These are phyloP conservation scores for Xylaria palmicola DNA, from an alignment of 495 filamentous ascomycete species.

Conservation along the genomic window DNA sequence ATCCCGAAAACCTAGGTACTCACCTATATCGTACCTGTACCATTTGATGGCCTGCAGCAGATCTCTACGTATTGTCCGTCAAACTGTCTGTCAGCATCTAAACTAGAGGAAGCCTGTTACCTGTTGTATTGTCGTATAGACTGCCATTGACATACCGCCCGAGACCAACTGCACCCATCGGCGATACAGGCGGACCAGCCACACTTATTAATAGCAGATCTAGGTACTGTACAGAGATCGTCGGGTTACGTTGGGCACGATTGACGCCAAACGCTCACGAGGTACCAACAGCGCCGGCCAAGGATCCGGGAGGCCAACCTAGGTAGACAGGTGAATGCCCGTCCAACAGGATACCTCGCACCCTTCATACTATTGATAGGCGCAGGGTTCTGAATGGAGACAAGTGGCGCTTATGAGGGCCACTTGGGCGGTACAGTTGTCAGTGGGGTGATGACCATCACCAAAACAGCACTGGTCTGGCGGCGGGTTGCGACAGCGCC, in stretches of 20 bases:
- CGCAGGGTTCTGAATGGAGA: conserved; percentile 29
- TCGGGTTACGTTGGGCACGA: conserved; percentile 11
- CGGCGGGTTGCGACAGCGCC: not conserved
- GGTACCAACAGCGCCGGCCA: not conserved
- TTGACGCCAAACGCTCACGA: not conserved
- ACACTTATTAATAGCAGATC: not conserved
- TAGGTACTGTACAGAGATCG: not conserved
- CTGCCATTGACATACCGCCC: not conserved
- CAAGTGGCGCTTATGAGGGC: conserved; percentile 33
- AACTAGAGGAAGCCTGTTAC: not conserved
- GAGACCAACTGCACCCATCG: conserved; percentile 1
- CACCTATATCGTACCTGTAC: not conserved
- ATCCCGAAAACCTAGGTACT: not conserved
- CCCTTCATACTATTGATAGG: not conserved
- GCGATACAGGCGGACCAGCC: not conserved
- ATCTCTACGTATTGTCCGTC: not conserved
- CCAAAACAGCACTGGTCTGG: not conserved
- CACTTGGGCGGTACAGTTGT: conserved; percentile 23
- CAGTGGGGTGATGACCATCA: conserved; percentile 5
- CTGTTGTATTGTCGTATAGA: not conserved
- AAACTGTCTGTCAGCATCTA: not conserved
- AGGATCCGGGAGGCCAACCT: not conserved
- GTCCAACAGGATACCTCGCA: conserved; percentile 1
- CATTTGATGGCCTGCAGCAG: not conserved
- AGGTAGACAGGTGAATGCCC: not conserved